Conservation (phyloP, 1,284 basidiomycete species). For the Rhodotorula sp. region DNA sequence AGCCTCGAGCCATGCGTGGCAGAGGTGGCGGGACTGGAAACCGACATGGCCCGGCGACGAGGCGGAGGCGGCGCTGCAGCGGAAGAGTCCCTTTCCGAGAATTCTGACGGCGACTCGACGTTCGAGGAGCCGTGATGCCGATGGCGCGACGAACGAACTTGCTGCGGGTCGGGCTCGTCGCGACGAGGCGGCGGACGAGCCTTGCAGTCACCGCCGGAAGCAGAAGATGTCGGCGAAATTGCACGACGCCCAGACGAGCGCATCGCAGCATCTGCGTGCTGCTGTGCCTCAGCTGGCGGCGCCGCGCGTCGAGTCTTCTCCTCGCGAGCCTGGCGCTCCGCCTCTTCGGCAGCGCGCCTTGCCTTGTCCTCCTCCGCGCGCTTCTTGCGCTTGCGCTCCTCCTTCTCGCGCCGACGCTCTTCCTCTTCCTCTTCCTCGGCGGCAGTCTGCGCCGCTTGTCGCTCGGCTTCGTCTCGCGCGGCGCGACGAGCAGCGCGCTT, state of each 20-base stretch:
- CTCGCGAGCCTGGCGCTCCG: not conserved
- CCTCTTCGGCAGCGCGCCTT: not conserved
- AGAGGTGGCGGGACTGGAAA: slow-evolving; percentile 1
- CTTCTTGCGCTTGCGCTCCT: not conserved
- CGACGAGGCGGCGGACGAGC: not conserved
- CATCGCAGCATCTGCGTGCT: not conserved
- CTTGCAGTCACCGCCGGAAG: not conserved
- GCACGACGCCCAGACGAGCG: not conserved
- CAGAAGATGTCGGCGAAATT: not conserved
- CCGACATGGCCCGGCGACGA: slow-evolving; percentile 24
- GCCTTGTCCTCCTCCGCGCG: not conserved
- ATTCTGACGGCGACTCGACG: slow-evolving; percentile 6
- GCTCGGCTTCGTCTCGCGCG: slow-evolving; percentile 3
- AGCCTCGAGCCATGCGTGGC: too few relatives aligned
- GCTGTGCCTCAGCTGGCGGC: not conserved
- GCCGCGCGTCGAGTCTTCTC: not conserved
- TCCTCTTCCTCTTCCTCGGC: not conserved
- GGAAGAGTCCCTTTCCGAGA: not conserved
- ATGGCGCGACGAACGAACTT: slow-evolving; percentile 2
- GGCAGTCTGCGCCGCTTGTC: too few relatives aligned
- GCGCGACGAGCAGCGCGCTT: slow-evolving; percentile 15
- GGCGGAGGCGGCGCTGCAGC: not conserved
- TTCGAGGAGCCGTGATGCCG: slow-evolving; percentile 12
- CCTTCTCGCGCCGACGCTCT: not conserved
- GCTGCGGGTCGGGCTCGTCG: not conserved